These are phyloP conservation scores for Pythium rishiriense DNA, from an alignment of 352 stramenopile genomes.

Conservation along the genomic window DNA sequence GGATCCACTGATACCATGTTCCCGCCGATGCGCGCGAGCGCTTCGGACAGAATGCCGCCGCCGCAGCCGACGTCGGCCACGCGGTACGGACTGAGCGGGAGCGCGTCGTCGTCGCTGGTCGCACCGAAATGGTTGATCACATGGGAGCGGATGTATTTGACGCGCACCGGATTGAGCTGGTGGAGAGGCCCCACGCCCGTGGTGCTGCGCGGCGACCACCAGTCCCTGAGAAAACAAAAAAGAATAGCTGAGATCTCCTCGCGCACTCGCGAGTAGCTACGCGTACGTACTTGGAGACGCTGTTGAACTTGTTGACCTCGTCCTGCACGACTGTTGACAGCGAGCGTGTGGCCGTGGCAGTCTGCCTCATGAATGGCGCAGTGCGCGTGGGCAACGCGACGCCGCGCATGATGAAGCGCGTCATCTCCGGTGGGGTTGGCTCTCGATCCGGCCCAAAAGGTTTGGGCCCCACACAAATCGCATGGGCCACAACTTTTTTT, in stretches of 20 bases:
- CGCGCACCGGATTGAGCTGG: slow-evolving; percentile 80
- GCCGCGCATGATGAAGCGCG: neutral
- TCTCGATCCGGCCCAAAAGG: neutral
- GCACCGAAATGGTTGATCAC: slow-evolving; percentile 65
- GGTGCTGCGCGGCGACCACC: slow-evolving; percentile 76
- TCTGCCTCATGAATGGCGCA: neutral
- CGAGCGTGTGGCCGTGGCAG: slow-evolving; percentile 1
- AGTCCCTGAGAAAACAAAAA: slow-evolving; percentile 50
- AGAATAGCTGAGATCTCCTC: neutral
- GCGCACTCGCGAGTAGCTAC: neutral
- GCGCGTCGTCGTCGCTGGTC: slow-evolving; percentile 44
- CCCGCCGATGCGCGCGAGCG: slow-evolving; percentile 75
- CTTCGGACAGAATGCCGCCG: slow-evolving; percentile 82
- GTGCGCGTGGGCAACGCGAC: neutral
- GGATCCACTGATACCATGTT: slow-evolving; percentile 75
- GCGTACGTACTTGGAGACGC: slow-evolving; percentile 58
- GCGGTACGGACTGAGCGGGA: slow-evolving; percentile 52
- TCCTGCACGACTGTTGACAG: slow-evolving; percentile 73
- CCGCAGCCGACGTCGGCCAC: slow-evolving; percentile 81
- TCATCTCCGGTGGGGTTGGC: neutral
- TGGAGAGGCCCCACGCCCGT: slow-evolving; percentile 78
- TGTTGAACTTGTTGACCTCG: slow-evolving; percentile 85
- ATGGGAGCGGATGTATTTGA: slow-evolving; percentile 81
- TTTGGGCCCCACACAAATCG: neutral
- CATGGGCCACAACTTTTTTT: neutral